Conservation (phyloP, 163 green algal species). For the Prototheca wickerhamii region DNA sequence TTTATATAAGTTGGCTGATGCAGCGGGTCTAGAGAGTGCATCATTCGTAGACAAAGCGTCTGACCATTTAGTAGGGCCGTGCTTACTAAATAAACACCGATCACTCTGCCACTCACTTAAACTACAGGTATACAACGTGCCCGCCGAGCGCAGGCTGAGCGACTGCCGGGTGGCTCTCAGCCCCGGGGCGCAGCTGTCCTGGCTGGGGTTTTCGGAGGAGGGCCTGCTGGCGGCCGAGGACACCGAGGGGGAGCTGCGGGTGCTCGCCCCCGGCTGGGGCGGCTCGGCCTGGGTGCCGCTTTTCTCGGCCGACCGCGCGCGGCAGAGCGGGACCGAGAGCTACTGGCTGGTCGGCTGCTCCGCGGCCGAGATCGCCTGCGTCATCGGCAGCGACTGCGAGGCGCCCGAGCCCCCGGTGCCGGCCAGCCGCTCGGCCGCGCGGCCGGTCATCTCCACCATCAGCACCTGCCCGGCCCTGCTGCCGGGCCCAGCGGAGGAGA, state of each 20-base stretch:
- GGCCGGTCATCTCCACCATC: not conserved
- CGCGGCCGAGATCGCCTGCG: slow-evolving; percentile 40
- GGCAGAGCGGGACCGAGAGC: slow-evolving; percentile 37
- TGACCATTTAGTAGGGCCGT: slow-evolving; percentile 20
- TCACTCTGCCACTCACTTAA: slow-evolving; percentile 7
- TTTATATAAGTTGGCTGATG: slow-evolving; percentile 12
- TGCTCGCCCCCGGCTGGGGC: slow-evolving; percentile 39
- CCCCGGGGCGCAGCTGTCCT: slow-evolving; percentile 41
- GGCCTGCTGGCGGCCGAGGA: slow-evolving; percentile 51
- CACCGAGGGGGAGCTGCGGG: slow-evolving; percentile 34
- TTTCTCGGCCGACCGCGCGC: slow-evolving; percentile 34
- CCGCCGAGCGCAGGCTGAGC: slow-evolving; percentile 15
- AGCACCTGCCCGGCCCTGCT: not conserved
- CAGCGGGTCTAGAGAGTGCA: no score
- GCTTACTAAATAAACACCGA: slow-evolving; percentile 2
- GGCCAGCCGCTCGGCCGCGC: slow-evolving; percentile 30
- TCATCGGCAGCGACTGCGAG: slow-evolving; percentile 44
- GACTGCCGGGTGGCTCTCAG: slow-evolving; percentile 42
- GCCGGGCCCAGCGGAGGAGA: not conserved
- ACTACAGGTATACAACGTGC: slow-evolving; percentile 38
- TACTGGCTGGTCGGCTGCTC: slow-evolving; percentile 55
- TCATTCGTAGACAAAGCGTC: no score
- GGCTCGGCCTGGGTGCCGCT: slow-evolving; percentile 51
- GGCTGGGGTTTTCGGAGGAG: slow-evolving; percentile 67
- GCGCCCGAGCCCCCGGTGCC: slow-evolving; percentile 15